phyloP scores from a whole-genome alignment of 352 stramenopile genomes.

The Poterioochromonas sp. region DNA sequence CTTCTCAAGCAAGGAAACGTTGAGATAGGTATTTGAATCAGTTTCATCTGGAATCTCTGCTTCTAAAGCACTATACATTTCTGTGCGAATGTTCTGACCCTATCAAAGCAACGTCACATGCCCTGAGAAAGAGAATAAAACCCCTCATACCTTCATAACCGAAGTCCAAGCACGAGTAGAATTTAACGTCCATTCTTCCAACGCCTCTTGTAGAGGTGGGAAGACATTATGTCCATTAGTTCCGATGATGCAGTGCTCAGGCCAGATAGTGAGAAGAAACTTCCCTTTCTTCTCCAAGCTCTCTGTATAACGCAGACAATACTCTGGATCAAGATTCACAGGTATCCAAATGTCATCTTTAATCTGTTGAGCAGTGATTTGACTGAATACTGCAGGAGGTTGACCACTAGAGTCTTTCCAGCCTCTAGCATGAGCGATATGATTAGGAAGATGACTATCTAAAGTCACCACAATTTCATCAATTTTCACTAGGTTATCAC shows the following conservation, averaged over 20 bases:
- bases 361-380: no score
- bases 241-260: slow-evolving; percentile 89
- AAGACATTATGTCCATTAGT: slow-evolving; percentile 69
- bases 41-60: no score
- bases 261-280: slow-evolving; percentile 88
- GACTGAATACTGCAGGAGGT: no score
- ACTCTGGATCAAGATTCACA: no score
- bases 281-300: slow-evolving; percentile 68
- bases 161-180: not conserved
- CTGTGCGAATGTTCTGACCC: slow-evolving; percentile 84
- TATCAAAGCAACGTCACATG: slow-evolving; percentile 77
- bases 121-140: not conserved
- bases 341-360: no score
- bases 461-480: slow-evolving; percentile 20
- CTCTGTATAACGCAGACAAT: slow-evolving; percentile 74
- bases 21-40: not conserved
- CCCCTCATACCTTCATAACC: not conserved
- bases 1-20: not conserved
- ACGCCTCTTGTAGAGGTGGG: slow-evolving; percentile 60
- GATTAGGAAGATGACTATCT: not conserved
- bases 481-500: not conserved
- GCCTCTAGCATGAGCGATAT: slow-evolving; percentile 15
- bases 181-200: slow-evolving; percentile 64
- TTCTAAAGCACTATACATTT: slow-evolving; percentile 86
- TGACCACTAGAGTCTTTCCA: no score